Evolutionary conservation across 345 rosid species (phyloP), one percentile per base, ranked within the genome.

Genomic region (Dipteronia dyeriana): DNA sequence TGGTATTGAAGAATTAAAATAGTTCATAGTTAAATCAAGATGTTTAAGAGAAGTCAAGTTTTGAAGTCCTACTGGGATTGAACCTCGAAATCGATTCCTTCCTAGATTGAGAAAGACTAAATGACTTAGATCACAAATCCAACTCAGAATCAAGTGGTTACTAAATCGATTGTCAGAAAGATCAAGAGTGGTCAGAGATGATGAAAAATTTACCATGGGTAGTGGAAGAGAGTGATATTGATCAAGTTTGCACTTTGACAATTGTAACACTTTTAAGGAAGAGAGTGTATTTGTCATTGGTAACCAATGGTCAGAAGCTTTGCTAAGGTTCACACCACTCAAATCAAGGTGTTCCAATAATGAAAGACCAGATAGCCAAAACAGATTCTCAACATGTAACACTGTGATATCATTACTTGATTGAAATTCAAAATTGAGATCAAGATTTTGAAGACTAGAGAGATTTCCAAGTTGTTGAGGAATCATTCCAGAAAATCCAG

Each of bases 401-500:
- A 8, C 10, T 43, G 47, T 9, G 47, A 43, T 43, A 9, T 43
- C 47, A 43, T 9, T 1, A 43, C 9, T 39, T 5, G 43, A 43
- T 43, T 0, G 1, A 9, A 9, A 8, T 43, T 43, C 0, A 43
- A 7, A 9, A n/a, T 57, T 19, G 9, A 59, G 26, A 0, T 59
- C 63, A 20, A 59, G 26, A 59, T 20, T 20, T 7, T 20, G 63
- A 59, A 59, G 25, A 19, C 9, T n/a, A 1, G 63, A 59, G 9
- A 59, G 63, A 59, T 59, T 59, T 59, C 63, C 63, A n/a, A 59
- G 1, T 59, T 59, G 26, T 2, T n/a, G 38, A 9, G 87, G 81
- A 11, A 87, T 61, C 8, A 1, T 26, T 7, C 85, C 88, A 22
- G 26, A 47, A 38, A 87, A 56, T 9, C n/a, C 47, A 53, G 84